Conservation (phyloP, 768 basidiomycete species). For the Tulasnella sp. region DNA sequence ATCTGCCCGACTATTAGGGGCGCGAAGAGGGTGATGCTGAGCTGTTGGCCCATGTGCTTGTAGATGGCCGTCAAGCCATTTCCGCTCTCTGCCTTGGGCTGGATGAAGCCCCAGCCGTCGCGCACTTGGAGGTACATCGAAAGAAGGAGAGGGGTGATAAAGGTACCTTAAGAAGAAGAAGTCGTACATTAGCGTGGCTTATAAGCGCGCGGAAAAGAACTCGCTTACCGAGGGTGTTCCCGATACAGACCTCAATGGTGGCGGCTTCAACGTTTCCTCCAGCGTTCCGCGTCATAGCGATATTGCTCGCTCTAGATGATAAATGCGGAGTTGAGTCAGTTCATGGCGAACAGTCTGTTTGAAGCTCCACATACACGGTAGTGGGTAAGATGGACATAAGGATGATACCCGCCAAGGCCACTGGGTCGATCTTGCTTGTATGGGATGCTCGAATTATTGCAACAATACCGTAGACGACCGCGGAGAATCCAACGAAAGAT, state of each 20-base stretch:
- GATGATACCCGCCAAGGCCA: conserved; percentile 40
- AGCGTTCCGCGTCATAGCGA: conserved; percentile 41
- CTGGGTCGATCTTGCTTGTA: conserved; percentile 38
- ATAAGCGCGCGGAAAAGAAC: not conserved
- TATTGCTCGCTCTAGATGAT: conserved; percentile 39
- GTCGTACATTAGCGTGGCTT: not conserved
- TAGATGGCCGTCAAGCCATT: conserved; percentile 41
- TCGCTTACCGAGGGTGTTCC: conserved; percentile 39
- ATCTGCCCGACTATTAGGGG: conserved; percentile 42
- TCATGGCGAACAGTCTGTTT: not conserved
- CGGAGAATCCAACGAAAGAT: conserved; percentile 41
- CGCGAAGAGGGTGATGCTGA: conserved; percentile 40
- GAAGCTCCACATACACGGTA: conserved; percentile 38
- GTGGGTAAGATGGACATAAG: conserved; percentile 41
- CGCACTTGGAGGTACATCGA: conserved; percentile 38
- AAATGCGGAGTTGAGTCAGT: not conserved
- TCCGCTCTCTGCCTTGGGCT: conserved; percentile 39
- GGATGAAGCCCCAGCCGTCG: conserved; percentile 39
- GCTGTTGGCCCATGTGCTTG: conserved; percentile 39
- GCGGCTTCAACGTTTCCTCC: conserved; percentile 41
- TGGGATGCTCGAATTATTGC: conserved; percentile 39
- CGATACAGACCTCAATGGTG: conserved; percentile 41
- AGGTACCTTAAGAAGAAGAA: conserved; percentile 32
- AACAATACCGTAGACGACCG: conserved; percentile 40
- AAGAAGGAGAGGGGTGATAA: conserved; percentile 41